These are phyloP conservation scores for Coemansia sp. DNA, from an alignment of 192 early-diverging fungal species.

Conservation along the genomic window DNA sequence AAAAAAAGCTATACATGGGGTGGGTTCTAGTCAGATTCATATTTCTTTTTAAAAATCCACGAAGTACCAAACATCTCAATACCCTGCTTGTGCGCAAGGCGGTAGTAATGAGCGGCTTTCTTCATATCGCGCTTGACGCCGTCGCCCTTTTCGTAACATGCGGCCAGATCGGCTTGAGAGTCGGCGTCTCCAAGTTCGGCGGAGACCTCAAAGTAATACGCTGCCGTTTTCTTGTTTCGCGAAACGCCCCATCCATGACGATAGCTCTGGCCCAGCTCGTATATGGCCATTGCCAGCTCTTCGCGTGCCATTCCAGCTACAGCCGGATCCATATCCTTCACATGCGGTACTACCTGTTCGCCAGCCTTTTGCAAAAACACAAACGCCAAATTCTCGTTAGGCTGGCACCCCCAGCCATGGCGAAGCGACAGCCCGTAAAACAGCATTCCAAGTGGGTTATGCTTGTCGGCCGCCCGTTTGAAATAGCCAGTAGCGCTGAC, in stretches of 20 bases:
- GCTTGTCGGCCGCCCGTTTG: slow-evolving; percentile 65
- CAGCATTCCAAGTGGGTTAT: slow-evolving; percentile 69
- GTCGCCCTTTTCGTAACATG: slow-evolving; percentile 72
- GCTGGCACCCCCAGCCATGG: slow-evolving; percentile 79
- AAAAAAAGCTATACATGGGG: background rate
- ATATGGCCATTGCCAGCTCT: slow-evolving; percentile 75
- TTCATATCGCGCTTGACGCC: slow-evolving; percentile 80
- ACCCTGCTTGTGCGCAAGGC: slow-evolving; percentile 74
- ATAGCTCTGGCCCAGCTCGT: slow-evolving; percentile 78
- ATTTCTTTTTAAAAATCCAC: slow-evolving; percentile 85
- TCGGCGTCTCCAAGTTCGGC: slow-evolving; percentile 80
- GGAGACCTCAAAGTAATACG: slow-evolving; percentile 81
- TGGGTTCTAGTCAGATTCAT: slow-evolving; percentile 57
- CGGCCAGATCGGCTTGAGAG: slow-evolving; percentile 74
- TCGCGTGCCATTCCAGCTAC: slow-evolving; percentile 65
- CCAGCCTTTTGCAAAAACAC: slow-evolving; percentile 72
- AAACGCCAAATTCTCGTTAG: slow-evolving; percentile 68
- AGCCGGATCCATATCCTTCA: slow-evolving; percentile 62
- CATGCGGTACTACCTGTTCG: slow-evolving; percentile 63
- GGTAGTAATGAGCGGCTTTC: slow-evolving; percentile 77
- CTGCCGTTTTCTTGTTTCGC: slow-evolving; percentile 71
- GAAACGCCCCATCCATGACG: slow-evolving; percentile 81
- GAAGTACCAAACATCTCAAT: slow-evolving; percentile 76
- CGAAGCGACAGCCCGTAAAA: slow-evolving; percentile 76
- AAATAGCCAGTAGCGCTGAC: slow-evolving; percentile 74